Base-by-base conservation (phyloP, 805 yeast genomes). In the Sungouiella blattae region DNA sequence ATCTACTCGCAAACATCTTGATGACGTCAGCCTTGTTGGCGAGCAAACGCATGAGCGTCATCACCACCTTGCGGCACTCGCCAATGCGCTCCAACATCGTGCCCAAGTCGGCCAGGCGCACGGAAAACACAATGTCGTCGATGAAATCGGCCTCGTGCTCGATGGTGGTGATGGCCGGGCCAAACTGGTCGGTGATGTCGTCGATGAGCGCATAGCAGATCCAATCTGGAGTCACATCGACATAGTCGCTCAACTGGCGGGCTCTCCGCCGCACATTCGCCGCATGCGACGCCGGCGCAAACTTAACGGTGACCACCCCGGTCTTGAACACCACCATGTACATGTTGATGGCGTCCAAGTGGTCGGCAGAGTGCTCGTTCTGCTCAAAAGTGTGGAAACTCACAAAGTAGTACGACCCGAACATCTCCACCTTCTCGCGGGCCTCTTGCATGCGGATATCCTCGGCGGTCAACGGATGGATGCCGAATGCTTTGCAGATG, bases 361-460 rank as follows among this genome's bases (percentile, higher is more conserved):
- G 25, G 5, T 32, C 28, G 6, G 17, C 31, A 18, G 31, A n/a
- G 23, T 28, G 9, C 31, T n/a, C n/a, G 31, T 17, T 11, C 23
- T 6, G 17, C 11, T 68, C 73, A 43, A 67, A 68, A 9, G 73
- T 66, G 1, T 70, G 62, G 61, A 93, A 93, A 66, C 98, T 88
- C 20, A 93, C 85, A 48, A 91, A 79, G 58, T 91, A 93, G 60
- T 91, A 91, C 23, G 6, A 6, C 22, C 22, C 6, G 21, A 32
- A 32, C 34, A 25, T 14, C 29, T 32, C 34, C 9, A 32, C 34
- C 24, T 32, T 32, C 11, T 32, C 34, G 12, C 29, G 34, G 13
- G 23, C 16, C 22, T 32, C 34, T 24, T 32, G 24, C 28, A 32
- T 32, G 11, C 34, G 23, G 17, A 32, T 32, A 18, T 32, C 34